Evolutionary conservation across 805 yeast species (phyloP), one percentile per base, ranked within the genome.

Genomic region (Wickerhamomyces strasburgensis): DNA sequence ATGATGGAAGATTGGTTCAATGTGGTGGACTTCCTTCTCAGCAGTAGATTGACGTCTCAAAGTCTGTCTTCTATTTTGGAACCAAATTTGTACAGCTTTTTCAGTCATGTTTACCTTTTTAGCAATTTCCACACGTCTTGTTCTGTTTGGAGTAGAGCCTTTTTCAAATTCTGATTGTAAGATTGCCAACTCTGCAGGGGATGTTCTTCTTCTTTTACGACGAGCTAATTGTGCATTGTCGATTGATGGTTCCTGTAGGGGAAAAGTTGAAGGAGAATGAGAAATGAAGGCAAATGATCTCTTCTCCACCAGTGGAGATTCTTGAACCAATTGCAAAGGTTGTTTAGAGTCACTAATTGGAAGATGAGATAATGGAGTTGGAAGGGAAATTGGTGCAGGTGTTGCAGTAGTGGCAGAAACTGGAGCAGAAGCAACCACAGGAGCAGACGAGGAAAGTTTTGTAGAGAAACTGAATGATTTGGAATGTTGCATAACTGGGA

Each of bases 51-150:
- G 69, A 49, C 80, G 76, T 52, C 88, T 73, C 45, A 82, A 62
- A 26, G 89, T 73, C 62, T 90, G 97, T 60, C 98, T 76, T 60
- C 80, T 84, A 62, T 93, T 93, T 64, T 93, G 98, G 65, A 93
- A 93, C 98, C 98, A 93, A 45, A 90, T 87, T 65, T 93, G 98
- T 25, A 93, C 95, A 2, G 97, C 96, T 60, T 89, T 87, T 60
- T 89, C 97, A n/a, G 90, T 78, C 98, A 93, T 93, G 48, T 79
- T 80, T 28, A 93, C 94, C 46, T 69, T 75, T 21, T 65, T 60
- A 5, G 98, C 96, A 47, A 93, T 84, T 46, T 80, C 84, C 30
- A 75, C 68, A 49, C 98, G 76, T 54, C 82, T 72, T 31, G 71
- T 63, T 57, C 80, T 82, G 56, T 83, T 81, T 31, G 98, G 98